Evolutionary conservation across 2,329 filamentous ascomycete genomes (phyloP), one percentile per base, ranked within the genome.

Genomic region (Exserohilum rostratum): DNA sequence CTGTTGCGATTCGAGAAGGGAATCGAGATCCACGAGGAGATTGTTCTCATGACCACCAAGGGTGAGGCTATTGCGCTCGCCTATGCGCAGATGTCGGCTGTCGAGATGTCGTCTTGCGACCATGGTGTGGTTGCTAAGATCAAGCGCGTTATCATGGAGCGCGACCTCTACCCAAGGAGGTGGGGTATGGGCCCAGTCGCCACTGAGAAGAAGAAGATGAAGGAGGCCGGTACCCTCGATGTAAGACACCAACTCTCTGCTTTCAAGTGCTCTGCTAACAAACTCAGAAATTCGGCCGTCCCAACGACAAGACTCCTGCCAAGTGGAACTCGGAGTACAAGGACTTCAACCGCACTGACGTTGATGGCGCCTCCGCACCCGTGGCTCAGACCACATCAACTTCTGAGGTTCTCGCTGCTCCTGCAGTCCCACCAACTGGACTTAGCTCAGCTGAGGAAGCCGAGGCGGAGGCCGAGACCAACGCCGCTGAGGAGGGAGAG

Each of bases 91-190:
- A 99, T 99, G 95, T 96, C 92, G 34, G 96, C 93, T 2, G 92
- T 97, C 44, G 95, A 98, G 81, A 90, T 99, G 79, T 91, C 91
- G 27, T 93, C 92, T 30, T 98, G 95, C 79, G 93, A 98, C 75
- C 95, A 99, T 79, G 95, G 95, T 69, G 92, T 97, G 55, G 93
- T 98, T 55, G 95, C 95, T 68, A 98, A 97, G 84, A 91, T 99
- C 76, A 99, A 99, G 88, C 89, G 95, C 70, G 96, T 93, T 79
- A 99, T 99, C 78, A 99, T 99, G 95, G 95, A 99, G 84, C 90
- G 95, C 70, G 95, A 98, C 76, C 84, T 98, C 55, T 99, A 99
- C 85, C 95, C 95, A 61, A 86, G 92, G 76, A 85, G 93, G 83
- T 99, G 95, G 95, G 95, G 95, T 65, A 86, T 98, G 73, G 95